Evolutionary conservation across 805 yeast genomes (phyloP).

Genomic region (Candida incommunis): DNA sequence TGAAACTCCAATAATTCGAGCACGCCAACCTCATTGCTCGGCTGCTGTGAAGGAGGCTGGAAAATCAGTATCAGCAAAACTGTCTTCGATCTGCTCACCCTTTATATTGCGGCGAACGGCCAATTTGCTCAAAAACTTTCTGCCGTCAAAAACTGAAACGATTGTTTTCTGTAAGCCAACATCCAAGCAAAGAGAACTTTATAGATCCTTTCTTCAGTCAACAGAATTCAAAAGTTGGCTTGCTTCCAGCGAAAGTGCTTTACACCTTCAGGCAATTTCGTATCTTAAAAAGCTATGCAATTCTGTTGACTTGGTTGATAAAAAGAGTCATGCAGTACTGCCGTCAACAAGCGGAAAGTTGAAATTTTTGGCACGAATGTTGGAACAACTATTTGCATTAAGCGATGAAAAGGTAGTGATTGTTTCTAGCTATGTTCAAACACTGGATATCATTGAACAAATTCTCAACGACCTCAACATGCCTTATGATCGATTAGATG

Average conservation of each 20-base stretch:
- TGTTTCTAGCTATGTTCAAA: conserved; percentile 78
- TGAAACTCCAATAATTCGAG: conserved; percentile 54
- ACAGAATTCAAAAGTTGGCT: conserved; percentile 18
- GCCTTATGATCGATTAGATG: conserved; percentile 60
- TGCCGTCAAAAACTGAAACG: conserved; percentile 65
- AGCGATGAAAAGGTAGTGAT: conserved; percentile 66
- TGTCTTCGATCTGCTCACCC: conserved; percentile 46
- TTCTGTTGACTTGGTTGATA: conserved; percentile 49
- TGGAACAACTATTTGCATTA: conserved; percentile 31
- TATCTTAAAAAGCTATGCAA: conserved; percentile 71
- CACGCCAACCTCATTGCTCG: conserved; percentile 53
- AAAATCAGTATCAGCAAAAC: conserved; percentile 42
- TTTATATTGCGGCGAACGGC: conserved; percentile 67
- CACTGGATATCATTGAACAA: conserved; percentile 61
- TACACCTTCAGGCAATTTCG: conserved; percentile 54
- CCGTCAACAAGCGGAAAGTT: conserved; percentile 44
- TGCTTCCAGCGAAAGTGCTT: conserved; percentile 16
- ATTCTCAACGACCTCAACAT: conserved; percentile 35
- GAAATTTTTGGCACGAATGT: conserved; percentile 38
- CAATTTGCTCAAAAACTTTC: conserved; percentile 34
- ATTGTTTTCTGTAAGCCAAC: conserved; percentile 73
- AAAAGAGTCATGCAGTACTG: conserved; percentile 7
- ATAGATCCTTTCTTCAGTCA: conserved; percentile 34
- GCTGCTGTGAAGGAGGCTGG: conserved; percentile 40
- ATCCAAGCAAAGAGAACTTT: conserved; percentile 38